These are phyloP conservation scores for Suillus alpinus DNA, from an alignment of 768 basidiomycete genomes.

Conservation along the genomic window DNA sequence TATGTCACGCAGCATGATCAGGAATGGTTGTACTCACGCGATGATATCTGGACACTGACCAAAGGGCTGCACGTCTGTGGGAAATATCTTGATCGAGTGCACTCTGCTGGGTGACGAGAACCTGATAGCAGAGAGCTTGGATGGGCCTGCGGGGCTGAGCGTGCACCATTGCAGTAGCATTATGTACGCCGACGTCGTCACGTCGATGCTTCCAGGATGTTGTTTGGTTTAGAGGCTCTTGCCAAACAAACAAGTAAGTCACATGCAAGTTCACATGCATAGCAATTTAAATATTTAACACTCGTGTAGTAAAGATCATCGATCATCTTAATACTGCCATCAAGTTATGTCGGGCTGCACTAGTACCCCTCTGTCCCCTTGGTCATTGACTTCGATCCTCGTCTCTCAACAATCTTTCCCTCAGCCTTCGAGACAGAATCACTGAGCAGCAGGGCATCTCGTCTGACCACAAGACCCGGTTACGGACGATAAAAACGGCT, in stretches of 20 bases:
- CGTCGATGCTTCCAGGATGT: neutral
- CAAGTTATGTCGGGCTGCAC: no score
- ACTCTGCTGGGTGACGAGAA: slow-evolving; percentile 67
- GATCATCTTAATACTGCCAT: no score
- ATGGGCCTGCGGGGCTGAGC: slow-evolving; percentile 54
- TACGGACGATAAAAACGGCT: no score
- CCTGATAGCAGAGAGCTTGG: slow-evolving; percentile 66
- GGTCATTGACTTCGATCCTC: no score
- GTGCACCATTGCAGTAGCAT: slow-evolving; percentile 68
- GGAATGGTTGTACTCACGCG: slow-evolving; percentile 44
- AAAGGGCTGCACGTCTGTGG: slow-evolving; percentile 64
- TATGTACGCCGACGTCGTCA: slow-evolving; percentile 23
- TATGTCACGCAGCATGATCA: slow-evolving; percentile 11
- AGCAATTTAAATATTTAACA: no score
- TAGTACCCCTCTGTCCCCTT: no score
- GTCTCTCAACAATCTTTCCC: no score
- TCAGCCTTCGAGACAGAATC: no score
- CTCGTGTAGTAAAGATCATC: no score
- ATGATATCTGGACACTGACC: slow-evolving; percentile 54
- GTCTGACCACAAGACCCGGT: no score
- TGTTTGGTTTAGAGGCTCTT: neutral
- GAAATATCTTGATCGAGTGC: slow-evolving; percentile 66
- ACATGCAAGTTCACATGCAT: slow-evolving; percentile 23
- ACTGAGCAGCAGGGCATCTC: no score
- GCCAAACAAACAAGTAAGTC: slow-evolving; percentile 9